These are phyloP conservation scores for Aureobasidium melanogenum DNA, from an alignment of 2,329 filamentous ascomycete genomes.

Conservation along the genomic window DNA sequence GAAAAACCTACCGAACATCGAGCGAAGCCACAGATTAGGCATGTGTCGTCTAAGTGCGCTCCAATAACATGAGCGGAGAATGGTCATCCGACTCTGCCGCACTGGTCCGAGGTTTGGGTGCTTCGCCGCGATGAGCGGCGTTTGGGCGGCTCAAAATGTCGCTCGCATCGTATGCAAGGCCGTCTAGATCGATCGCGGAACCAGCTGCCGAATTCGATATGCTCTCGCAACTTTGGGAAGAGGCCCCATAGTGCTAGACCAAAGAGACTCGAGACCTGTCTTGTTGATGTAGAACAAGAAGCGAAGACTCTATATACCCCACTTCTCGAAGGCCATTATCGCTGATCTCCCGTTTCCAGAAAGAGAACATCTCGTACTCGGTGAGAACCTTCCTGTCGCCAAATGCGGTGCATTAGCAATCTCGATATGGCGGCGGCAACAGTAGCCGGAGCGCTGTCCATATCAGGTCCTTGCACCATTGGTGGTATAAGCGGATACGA, in stretches of 20 bases:
- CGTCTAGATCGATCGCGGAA: not conserved
- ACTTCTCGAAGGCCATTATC: not conserved
- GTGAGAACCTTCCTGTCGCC: not conserved
- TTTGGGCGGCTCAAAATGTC: not conserved
- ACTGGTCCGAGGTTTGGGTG: not conserved
- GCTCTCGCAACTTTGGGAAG: not conserved
- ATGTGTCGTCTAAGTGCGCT: too few species aligned
- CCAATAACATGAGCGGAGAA: not conserved
- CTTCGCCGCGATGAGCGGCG: not conserved
- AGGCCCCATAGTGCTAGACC: not conserved
- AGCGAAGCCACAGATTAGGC: too few species aligned
- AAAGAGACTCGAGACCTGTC: not conserved
- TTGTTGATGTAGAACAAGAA: not conserved
- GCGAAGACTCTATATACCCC: not conserved
- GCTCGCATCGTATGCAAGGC: not conserved
- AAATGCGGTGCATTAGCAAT: not conserved
- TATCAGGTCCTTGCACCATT: not conserved
- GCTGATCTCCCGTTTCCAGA: conserved; percentile 10
- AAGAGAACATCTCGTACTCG: not conserved
- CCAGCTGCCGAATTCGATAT: too few species aligned
- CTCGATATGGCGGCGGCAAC: not conserved
- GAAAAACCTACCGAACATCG: not conserved
- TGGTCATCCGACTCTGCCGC: not conserved
- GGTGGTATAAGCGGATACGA: not conserved
- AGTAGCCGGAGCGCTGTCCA: not conserved